A percentile compares a stretch with the other conserved stretches of the same genome.
Evolutionary conservation across 305 asterid species (phyloP).

Genomic region (Monarda citriodora): DNA sequence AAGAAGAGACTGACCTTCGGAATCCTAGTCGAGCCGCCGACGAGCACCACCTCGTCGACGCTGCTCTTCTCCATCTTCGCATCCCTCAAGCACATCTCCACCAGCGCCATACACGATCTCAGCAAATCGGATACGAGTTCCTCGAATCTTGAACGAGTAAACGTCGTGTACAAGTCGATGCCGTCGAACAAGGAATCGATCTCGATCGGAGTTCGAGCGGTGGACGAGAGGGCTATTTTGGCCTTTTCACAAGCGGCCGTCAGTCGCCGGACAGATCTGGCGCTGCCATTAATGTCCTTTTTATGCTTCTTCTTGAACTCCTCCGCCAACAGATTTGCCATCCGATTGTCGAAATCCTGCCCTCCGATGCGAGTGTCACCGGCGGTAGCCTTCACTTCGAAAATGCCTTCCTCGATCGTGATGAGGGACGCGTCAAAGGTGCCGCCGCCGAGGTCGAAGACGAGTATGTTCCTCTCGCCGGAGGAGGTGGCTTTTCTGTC

Average conservation of each 20-base stretch:
- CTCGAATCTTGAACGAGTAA: conserved; percentile 59
- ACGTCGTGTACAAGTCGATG: conserved; percentile 53
- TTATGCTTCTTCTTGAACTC: conserved; percentile 58
- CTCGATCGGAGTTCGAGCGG: conserved; percentile 61
- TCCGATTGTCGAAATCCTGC: conserved; percentile 16
- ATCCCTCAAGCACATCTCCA: conserved; percentile 57
- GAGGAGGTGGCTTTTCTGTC: conserved; percentile 51
- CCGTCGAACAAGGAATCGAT: conserved; percentile 55
- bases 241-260: conserved; percentile 57
- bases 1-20: conserved; percentile 57
- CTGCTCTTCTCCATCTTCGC: conserved; percentile 60
- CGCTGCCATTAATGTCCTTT: conserved; percentile 45
- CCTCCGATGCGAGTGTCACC: conserved; percentile 69
- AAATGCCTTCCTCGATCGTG: conserved; percentile 58
- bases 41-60: conserved; percentile 54
- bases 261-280: conserved; percentile 47
- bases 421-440: conserved; percentile 51
- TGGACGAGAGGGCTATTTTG: conserved; percentile 57
- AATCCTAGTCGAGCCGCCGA: conserved; percentile 59
- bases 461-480: conserved; percentile 50
- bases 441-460: conserved; percentile 29
- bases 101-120: conserved; percentile 61
- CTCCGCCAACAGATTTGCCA: conserved; percentile 55
- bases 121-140: conserved; percentile 57
- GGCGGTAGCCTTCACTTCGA: conserved; percentile 66